Evolutionary conservation across 331 rosid genomes (phyloP).

Genomic region (Rhamnella rubrinervis): DNA sequence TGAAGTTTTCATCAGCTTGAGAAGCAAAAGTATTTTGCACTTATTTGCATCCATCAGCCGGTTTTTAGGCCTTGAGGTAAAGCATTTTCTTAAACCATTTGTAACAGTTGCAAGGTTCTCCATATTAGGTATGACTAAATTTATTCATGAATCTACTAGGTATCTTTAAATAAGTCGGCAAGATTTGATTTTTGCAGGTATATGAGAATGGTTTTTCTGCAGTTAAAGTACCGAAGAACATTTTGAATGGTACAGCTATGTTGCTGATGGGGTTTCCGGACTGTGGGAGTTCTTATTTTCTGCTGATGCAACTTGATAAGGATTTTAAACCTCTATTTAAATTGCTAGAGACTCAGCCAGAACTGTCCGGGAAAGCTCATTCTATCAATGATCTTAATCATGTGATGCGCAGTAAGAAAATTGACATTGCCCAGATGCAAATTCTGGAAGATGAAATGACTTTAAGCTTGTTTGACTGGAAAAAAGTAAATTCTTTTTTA

Average conservation of each 20-base stretch:
- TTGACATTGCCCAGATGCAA: conserved; percentile 81
- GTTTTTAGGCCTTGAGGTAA: conserved; percentile 92
- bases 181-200: conserved; percentile 53
- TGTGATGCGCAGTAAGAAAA: conserved; percentile 64
- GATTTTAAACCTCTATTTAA: conserved; percentile 85
- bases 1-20: conserved; percentile 82
- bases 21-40: conserved; percentile 89
- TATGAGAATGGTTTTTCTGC: conserved; percentile 75
- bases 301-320: conserved; percentile 89
- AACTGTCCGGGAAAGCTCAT: conserved; percentile 57
- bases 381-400: conserved; percentile 55
- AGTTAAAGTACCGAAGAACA: conserved; percentile 68
- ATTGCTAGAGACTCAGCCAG: conserved; percentile 78
- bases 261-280: conserved; percentile 96
- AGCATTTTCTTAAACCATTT: conserved; percentile 16
- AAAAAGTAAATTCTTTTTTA: conserved; percentile 50
- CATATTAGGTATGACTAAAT: background rate
- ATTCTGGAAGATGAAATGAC: conserved; percentile 90
- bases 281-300: conserved; percentile 78
- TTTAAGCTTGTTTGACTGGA: conserved; percentile 75
- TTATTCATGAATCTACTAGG: background rate
- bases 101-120: background rate
- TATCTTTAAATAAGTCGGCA: conserved; percentile 26
- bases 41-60: conserved; percentile 86
- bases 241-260: conserved; percentile 64